Evolutionary conservation across 2,329 filamentous ascomycete species (phyloP).

Genomic region (Calonectria hawksworthii): DNA sequence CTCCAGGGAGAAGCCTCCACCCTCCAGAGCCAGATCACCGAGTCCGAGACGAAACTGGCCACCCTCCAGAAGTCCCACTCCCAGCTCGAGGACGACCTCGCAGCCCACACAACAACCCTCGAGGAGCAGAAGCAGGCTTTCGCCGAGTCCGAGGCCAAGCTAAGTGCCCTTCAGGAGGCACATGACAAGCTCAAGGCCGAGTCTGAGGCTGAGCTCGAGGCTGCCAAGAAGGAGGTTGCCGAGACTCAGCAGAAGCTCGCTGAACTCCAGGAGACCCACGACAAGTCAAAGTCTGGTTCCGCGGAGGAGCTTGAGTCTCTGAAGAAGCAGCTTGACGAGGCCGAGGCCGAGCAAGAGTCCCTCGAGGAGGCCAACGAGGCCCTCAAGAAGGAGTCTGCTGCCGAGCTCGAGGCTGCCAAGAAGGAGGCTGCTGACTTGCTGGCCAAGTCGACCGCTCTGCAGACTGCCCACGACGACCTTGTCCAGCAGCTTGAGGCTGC

Average conservation of each 20-base stretch:
- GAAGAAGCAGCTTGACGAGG: slow-evolving; percentile 41
- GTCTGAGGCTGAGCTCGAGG: slow-evolving; percentile 44
- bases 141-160: slow-evolving; percentile 46
- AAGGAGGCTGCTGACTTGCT: slow-evolving; percentile 46
- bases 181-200: slow-evolving; percentile 47
- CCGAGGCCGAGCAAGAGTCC: slow-evolving; percentile 48
- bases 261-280: slow-evolving; percentile 39
- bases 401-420: slow-evolving; percentile 49
- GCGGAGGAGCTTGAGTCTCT: slow-evolving; percentile 32
- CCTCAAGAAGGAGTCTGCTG: slow-evolving; percentile 50
- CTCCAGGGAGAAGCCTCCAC: slow-evolving; percentile 48
- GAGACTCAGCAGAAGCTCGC: slow-evolving; percentile 37
- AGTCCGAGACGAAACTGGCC: slow-evolving; percentile 50
- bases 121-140: slow-evolving; percentile 46
- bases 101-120: slow-evolving; percentile 44
- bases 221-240: slow-evolving; percentile 46
- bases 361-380: slow-evolving; percentile 44
- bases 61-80: slow-evolving; percentile 47
- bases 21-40: slow-evolving; percentile 52
- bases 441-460: slow-evolving; percentile 44
- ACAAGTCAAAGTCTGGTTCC: slow-evolving; percentile 41
- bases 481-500: slow-evolving; percentile 47
- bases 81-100: slow-evolving; percentile 50
- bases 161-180: slow-evolving; percentile 42
- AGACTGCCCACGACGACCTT: slow-evolving; percentile 40